Percentiles rank a stretch among this genome's conserved stretches.
phyloP scores from a whole-genome alignment of 2,329 filamentous ascomycete genomes.

The Fusarium austroafricanum region DNA sequence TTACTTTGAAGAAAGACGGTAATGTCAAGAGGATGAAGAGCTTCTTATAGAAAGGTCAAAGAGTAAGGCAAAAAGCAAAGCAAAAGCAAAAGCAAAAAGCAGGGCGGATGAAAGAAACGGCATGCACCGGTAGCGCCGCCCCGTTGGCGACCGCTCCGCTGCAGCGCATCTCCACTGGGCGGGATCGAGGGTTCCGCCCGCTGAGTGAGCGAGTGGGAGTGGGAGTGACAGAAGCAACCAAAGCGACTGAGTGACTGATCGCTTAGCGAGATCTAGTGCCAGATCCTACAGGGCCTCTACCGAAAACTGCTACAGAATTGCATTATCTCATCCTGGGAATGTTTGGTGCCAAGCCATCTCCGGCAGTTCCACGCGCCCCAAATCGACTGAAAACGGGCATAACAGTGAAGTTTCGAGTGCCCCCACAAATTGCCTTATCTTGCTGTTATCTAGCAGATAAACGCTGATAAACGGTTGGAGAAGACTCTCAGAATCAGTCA shows the following conservation, averaged over 20 bases:
- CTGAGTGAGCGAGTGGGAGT: neutral
- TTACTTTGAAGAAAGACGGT: neutral
- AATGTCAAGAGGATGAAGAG: slow-evolving; percentile 25
- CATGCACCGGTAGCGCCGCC: slow-evolving; percentile 18
- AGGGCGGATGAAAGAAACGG: neutral
- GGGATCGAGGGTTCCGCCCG: slow-evolving; percentile 15
- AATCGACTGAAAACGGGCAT: slow-evolving; percentile 33
- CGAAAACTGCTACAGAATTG: slow-evolving; percentile 22
- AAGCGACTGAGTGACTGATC: too few relatives aligned
- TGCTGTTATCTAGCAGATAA: slow-evolving; percentile 9
- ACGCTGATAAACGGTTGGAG: neutral
- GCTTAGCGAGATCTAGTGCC: neutral
- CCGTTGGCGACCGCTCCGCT: slow-evolving; percentile 34
- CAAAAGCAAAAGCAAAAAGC: too few relatives aligned
- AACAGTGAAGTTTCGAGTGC: slow-evolving; percentile 2
- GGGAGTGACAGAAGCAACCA: too few relatives aligned
- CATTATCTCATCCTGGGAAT: slow-evolving; percentile 9
- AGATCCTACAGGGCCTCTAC: slow-evolving; percentile 6
- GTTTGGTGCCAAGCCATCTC: slow-evolving; percentile 5
- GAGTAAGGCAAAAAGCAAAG: neutral
- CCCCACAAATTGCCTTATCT: slow-evolving; percentile 27
- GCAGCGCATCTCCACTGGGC: slow-evolving; percentile 23
- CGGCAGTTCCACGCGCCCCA: slow-evolving; percentile 21
- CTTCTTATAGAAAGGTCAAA: slow-evolving; percentile 43
- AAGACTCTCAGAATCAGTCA: neutral